Evolutionary conservation across 768 basidiomycete species (phyloP), one percentile per base, ranked within the genome.

Genomic region (Clitopilus passeckerianus): DNA sequence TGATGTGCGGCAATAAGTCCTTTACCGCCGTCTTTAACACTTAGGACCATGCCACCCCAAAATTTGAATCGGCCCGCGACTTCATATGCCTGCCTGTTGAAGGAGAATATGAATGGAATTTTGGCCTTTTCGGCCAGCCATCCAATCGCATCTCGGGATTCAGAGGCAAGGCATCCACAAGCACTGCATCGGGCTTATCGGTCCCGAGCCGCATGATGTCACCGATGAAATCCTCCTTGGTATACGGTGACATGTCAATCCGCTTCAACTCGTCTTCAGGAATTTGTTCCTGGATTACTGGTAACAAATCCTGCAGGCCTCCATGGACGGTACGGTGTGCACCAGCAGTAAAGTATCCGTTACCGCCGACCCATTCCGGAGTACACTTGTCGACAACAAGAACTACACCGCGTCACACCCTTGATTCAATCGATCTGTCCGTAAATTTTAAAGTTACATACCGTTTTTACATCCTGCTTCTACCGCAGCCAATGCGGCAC

Each of bases 301-400:
- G 72, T 22, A 87, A 75, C 34, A 89, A 76, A 68, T 88, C 86
- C 3, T 70, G 62, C n/a, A 89, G 74, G 1, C 87, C 88, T 15
- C 60, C 72, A 63, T 89, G 87, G 2, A 80, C 83, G 10, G 83
- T 87, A 57, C 87, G 83, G 65, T 83, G 78, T 6, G 86, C 85
- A 20, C 87, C 87, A 9, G 86, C 86, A 30, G 87, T 88, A 72
- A 89, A 89, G 70, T 83, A 87, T 16, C 86, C 84, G 64, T 90
- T 89, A 16, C 87, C 88, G 4, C 88, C 88, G 3, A 70, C 79
- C 87, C 87, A 89, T 58, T 80, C 78, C 41, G 71, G 64, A 0
- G 86, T 84, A 41, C 84, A 85, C 65, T 87, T 87, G 65, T 89
- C 87, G 55, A 89, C 71, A 57, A 89, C 72, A 44, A 89, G 73